Evolutionary conservation across 306 rosid genomes (phyloP).

Genomic region (Hippophae gyantsensis): DNA sequence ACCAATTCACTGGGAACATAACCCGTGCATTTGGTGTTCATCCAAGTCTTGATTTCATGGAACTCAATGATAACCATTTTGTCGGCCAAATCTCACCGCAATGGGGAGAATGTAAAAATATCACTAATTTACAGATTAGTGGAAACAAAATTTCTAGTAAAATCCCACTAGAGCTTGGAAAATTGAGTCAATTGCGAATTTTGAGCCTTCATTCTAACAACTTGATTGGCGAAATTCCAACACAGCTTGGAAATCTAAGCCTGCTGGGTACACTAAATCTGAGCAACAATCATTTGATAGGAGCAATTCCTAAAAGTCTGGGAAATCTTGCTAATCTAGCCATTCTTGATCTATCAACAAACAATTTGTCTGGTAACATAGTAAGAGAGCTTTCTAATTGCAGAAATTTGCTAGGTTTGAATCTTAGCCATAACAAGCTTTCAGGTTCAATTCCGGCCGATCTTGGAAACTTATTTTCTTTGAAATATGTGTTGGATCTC

Average conservation of each 20-base stretch:
- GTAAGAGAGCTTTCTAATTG: constrained; percentile 25
- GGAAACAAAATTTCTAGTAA: constrained; percentile 40
- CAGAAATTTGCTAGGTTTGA: constrained; percentile 21
- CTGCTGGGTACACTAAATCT: constrained; percentile 23
- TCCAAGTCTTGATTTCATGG: background rate
- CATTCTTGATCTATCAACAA: constrained; percentile 38
- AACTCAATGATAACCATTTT: constrained; percentile 26
- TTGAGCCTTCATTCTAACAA: constrained; percentile 30
- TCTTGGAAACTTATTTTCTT: constrained; percentile 31
- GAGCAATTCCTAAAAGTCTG: constrained; percentile 29
- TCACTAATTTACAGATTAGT: constrained; percentile 33
- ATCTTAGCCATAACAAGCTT: constrained; percentile 39
- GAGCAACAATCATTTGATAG: constrained; percentile 38
- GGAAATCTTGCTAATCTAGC: constrained; percentile 18
- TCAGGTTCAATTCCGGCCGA: constrained; percentile 39
- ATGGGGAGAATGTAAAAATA: constrained; percentile 37
- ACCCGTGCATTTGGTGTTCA: constrained; percentile 23
- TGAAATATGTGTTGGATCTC: constrained; percentile 35
- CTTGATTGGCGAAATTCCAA: constrained; percentile 40
- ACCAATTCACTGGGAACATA: constrained; percentile 38
- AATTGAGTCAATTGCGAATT: constrained; percentile 15
- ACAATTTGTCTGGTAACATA: constrained; percentile 31
- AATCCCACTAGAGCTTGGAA: constrained; percentile 40
- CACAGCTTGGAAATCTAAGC: constrained; percentile 29
- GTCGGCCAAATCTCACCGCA: constrained; percentile 33